These are phyloP conservation scores for Komagataella mondaviorum DNA, from an alignment of 805 yeast species.

Conservation along the genomic window DNA sequence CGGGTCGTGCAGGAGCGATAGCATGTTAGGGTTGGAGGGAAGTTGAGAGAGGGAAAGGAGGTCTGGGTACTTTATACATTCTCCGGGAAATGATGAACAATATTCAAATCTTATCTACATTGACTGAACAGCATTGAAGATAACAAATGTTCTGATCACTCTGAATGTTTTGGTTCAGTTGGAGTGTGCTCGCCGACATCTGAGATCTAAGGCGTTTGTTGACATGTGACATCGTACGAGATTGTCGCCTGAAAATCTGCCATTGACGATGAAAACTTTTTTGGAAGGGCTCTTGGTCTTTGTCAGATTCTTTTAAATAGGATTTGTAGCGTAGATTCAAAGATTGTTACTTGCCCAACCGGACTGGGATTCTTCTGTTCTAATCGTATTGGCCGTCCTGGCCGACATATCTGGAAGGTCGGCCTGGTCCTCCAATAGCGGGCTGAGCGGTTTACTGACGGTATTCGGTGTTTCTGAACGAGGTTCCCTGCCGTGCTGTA, in stretches of 20 bases:
- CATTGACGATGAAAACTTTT: background rate
- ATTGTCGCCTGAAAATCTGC: background rate
- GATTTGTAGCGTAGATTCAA: no score
- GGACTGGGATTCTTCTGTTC: no score
- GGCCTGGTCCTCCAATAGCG: no score
- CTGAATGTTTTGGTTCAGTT: background rate
- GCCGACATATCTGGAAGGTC: no score
- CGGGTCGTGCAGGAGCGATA: background rate
- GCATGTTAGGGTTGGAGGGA: background rate
- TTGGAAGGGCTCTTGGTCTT: background rate
- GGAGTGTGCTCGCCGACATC: background rate
- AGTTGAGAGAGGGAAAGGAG: background rate
- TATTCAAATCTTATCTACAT: background rate
- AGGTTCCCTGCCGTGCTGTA: no score
- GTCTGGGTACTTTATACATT: background rate
- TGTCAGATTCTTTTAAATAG: background rate
- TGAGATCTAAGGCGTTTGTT: background rate
- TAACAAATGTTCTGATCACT: background rate
- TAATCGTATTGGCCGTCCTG: no score
- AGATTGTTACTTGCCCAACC: no score
- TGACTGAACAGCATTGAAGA: background rate
- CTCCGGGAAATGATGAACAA: background rate
- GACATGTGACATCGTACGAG: background rate
- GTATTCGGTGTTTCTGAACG: no score
- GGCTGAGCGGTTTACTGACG: no score